phyloP scores from a whole-genome alignment of 768 basidiomycete species.

The Hemileccinum rubropunctum region DNA sequence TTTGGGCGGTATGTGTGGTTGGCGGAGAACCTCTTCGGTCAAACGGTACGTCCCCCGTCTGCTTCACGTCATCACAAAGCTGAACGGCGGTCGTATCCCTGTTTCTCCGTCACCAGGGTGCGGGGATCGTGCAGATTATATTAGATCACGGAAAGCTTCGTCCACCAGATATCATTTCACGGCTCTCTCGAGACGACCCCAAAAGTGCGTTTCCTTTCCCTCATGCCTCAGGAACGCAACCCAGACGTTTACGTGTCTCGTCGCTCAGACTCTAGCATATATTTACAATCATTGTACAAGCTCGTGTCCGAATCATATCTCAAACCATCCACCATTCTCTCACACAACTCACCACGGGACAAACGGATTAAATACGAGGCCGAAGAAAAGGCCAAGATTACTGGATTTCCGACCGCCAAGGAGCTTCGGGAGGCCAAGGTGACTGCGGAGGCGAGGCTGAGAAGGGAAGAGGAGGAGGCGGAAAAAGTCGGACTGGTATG shows the following conservation, averaged over 20 bases:
- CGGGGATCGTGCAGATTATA: constrained; percentile 71
- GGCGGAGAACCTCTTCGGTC: constrained; percentile 68
- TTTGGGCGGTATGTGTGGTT: constrained; percentile 82
- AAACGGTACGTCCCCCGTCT: constrained; percentile 47
- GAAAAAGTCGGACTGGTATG: constrained; percentile 73
- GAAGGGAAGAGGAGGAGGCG: constrained; percentile 69
- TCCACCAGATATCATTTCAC: constrained; percentile 62
- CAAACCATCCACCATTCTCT: constrained; percentile 73
- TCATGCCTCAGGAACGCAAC: background rate
- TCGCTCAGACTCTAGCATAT: constrained; percentile 36
- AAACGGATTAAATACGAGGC: constrained; percentile 77
- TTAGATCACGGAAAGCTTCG: constrained; percentile 86
- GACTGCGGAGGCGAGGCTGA: constrained; percentile 58
- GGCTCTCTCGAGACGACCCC: constrained; percentile 48
- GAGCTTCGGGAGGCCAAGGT: constrained; percentile 73
- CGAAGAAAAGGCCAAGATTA: constrained; percentile 72
- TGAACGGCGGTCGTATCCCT: background rate
- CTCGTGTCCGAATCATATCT: constrained; percentile 74
- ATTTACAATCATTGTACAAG: constrained; percentile 61
- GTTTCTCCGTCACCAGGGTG: constrained; percentile 45
- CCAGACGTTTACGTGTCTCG: background rate
- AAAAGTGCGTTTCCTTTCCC: constrained; percentile 47
- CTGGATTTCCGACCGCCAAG: constrained; percentile 77
- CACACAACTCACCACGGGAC: constrained; percentile 78
- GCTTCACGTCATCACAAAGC: background rate